Evolutionary conservation across 2,329 filamentous ascomycete genomes (phyloP), one percentile per base, ranked within the genome.

Genomic region (Thielaviopsis ethacetica): DNA sequence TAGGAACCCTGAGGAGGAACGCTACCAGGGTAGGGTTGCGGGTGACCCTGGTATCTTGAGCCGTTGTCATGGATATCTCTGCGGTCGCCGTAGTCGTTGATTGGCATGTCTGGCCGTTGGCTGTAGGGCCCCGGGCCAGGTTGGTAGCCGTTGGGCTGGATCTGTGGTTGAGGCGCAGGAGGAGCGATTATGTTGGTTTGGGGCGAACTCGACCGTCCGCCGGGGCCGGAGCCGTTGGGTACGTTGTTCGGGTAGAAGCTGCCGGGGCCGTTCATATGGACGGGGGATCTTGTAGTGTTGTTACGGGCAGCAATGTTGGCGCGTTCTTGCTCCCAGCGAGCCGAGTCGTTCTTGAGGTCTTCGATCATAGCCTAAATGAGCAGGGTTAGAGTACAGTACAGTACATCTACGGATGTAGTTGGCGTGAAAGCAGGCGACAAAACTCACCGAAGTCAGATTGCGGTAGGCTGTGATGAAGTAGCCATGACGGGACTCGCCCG

Each of bases 391-490:
- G 4, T 30, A n/a, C n/a, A n/a, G n/a, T n/a, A n/a, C n/a, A n/a
- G n/a, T n/a, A n/a, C n/a, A n/a, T n/a, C n/a, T n/a, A n/a, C n/a
- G 26, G 19, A 21, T 5, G 30, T 17, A n/a, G 19, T 26, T 15
- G 41, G 38, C 15, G 7, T 53, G 26, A 19, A 24, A n/a, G 13
- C 53, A 59, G 41, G n/a, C 21, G 34, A 24, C 7, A 27, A 6
- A 53, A 73, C 83, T 74, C 78, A 89, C 86, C 67, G 84, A 83
- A 65, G 86, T 90, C 67, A 90, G 72, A 68, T 88, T 88, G 63
- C 86, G 80, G 71, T 90, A 90, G 62, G 85, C 86, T 54, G 83
- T 88, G 69, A 90, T 87, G 71, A 82, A 87, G 73, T 86, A 90
- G 65, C 86, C 86, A 66, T 81, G 78, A 63, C 82, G 82, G 63